Conservation (phyloP, 2,329 filamentous ascomycete genomes). For the Chalara sp. region DNA sequence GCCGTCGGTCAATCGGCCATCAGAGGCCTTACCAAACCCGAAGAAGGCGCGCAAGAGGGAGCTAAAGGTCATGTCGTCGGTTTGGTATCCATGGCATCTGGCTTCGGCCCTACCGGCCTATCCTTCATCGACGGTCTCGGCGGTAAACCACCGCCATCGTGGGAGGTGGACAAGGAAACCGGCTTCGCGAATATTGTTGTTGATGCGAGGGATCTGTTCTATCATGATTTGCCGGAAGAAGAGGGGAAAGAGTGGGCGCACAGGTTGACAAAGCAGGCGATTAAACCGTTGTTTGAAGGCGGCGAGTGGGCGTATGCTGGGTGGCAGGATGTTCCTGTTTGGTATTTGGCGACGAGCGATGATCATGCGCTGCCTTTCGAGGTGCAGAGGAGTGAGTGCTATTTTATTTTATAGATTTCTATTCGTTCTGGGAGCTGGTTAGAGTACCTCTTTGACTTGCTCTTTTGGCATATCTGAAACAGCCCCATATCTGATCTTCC, state of each 20-base stretch:
- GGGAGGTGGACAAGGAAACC: slow-evolving; percentile 29
- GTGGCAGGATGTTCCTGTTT: slow-evolving; percentile 22
- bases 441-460: too few relatives aligned
- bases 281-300: slow-evolving; percentile 34
- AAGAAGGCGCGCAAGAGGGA: slow-evolving; percentile 7
- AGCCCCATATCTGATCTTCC: too few relatives aligned
- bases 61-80: slow-evolving; percentile 30
- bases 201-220: slow-evolving; percentile 32
- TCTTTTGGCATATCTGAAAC: too few relatives aligned
- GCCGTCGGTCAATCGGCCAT: slow-evolving; percentile 31
- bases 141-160: slow-evolving; percentile 30
- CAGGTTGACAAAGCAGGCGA: slow-evolving; percentile 31
- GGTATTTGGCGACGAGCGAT: slow-evolving; percentile 33
- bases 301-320: slow-evolving; percentile 24
- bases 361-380: slow-evolving; percentile 32
- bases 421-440: too few relatives aligned
- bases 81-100: slow-evolving; percentile 31
- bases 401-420: too few relatives aligned
- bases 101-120: slow-evolving; percentile 28
- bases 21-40: slow-evolving; percentile 29
- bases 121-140: slow-evolving; percentile 31
- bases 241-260: slow-evolving; percentile 34
- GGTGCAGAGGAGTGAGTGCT: slow-evolving; percentile 22
- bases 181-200: slow-evolving; percentile 31
- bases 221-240: slow-evolving; percentile 35